Evolutionary conservation across 176 grass and related monocot genomes (phyloP).

Genomic region (Bothriochloa decipiens): DNA sequence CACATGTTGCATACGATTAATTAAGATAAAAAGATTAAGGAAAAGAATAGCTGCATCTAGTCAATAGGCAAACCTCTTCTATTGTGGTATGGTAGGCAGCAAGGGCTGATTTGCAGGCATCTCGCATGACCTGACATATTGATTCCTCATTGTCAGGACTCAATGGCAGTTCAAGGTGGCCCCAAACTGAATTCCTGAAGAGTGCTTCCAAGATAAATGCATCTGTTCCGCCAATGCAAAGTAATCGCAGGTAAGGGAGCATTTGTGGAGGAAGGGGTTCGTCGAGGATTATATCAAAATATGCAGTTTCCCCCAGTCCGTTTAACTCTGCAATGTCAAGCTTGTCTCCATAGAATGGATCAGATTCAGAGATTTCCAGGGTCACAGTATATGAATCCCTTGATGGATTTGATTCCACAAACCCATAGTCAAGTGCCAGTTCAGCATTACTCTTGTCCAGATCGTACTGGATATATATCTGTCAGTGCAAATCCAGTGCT

Average conservation of each 20-base stretch:
- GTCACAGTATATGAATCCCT: conserved; percentile 84
- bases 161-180: conserved; percentile 85
- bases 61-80: conserved; percentile 65
- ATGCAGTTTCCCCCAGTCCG: conserved; percentile 76
- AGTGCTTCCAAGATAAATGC: conserved; percentile 93
- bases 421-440: conserved; percentile 85
- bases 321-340: conserved; percentile 89
- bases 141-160: conserved; percentile 90
- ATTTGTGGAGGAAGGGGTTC: conserved; percentile 71
- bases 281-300: conserved; percentile 77
- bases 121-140: conserved; percentile 74
- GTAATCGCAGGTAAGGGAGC: conserved; percentile 78
- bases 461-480: conserved; percentile 93
- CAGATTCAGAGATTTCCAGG: conserved; percentile 82
- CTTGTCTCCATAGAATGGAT: conserved; percentile 94
- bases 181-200: conserved; percentile 90
- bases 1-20: conserved; percentile 31
- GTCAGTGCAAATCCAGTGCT: conserved; percentile 29
- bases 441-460: conserved; percentile 88
- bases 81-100: conserved; percentile 69
- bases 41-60: conserved; percentile 25
- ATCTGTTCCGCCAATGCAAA: conserved; percentile 89
- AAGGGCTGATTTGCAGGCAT: conserved; percentile 87
- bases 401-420: conserved; percentile 69
- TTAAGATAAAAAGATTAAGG: conserved; percentile 14